Base-by-base conservation (phyloP, 2,329 filamentous ascomycete genomes). In the Fusarium anguioides region DNA sequence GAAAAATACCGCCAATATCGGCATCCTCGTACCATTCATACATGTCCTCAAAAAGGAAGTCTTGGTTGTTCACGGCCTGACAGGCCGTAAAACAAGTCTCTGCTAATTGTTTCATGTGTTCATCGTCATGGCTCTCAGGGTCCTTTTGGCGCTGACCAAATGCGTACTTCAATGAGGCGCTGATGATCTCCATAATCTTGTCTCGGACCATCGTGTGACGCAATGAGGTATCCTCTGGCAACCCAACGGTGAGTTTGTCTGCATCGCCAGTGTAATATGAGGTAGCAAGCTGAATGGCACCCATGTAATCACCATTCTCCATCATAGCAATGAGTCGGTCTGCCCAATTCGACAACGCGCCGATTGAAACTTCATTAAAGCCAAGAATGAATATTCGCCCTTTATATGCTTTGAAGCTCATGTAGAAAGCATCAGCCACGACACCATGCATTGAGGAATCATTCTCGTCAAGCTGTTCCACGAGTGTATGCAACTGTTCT, bases 361-460 rank as follows among this genome's bases (percentile, higher is more conserved):
- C 96, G 45, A 98, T 92, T 1, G 93, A 93, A 37, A 97, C 83
- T 74, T 98, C 95, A 74, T 95, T 96, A 80, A 95, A 94, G n/a
- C 96, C 94, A 10, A 99, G 84, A 6, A 98, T 81, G 74, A 99
- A 99, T 33, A 97, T 83, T 27, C 95, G 88, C 7, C 96, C 94
- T 78, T 98, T 99, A 80, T 98, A 99, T 5, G 93, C 87, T 74
- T 92, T 93, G 79, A 98, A 95, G 78, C 95, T 97, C 93, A 98
- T 98, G 75, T 95, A 95, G 72, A 97, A 99, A 0, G 94, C 96
- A 82, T 99, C 96, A 9, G 95, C 95, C 45, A 98, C 93, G 10
- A 98, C 94, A 4, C 95, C 95, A 78, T 98, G 96, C 89, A 98
- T 91, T 0, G 93, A 92, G 0, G 87, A 84, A 72, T 97, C 94